Conservation (phyloP, 2,329 filamentous ascomycete genomes). For the Cyclaneusma minus region DNA sequence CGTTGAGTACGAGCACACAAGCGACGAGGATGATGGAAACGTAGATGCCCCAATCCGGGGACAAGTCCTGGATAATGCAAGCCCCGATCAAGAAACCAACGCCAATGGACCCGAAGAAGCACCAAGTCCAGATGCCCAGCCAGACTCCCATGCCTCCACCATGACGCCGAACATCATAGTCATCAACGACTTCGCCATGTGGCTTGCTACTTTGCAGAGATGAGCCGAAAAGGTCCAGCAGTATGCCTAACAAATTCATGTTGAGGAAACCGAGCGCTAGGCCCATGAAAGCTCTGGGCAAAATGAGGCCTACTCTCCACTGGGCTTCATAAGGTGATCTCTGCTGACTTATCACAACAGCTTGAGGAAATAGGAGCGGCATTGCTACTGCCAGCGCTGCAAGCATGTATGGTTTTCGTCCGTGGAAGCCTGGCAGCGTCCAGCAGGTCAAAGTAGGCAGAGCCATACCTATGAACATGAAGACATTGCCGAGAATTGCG, state of each 20-base stretch:
- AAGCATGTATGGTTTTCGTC: slow-evolving; percentile 63
- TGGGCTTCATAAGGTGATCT: slow-evolving; percentile 37
- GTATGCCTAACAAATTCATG: slow-evolving; percentile 58
- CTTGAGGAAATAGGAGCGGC: slow-evolving; percentile 63
- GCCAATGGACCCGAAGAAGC: slow-evolving; percentile 55
- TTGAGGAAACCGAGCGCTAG: slow-evolving; percentile 58
- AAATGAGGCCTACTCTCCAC: slow-evolving; percentile 45
- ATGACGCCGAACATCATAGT: slow-evolving; percentile 54
- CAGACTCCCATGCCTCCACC: slow-evolving; percentile 69
- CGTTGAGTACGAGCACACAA: slow-evolving; percentile 50
- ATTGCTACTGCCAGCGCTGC: slow-evolving; percentile 52
- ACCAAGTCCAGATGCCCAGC: slow-evolving; percentile 67
- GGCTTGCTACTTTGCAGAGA: slow-evolving; percentile 58
- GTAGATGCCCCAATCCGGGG: slow-evolving; percentile 64
- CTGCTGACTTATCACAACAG: slow-evolving; percentile 42
- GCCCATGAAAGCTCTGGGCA: slow-evolving; percentile 51
- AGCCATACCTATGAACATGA: slow-evolving; percentile 55
- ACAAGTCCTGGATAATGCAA: slow-evolving; percentile 45
- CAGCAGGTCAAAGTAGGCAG: slow-evolving; percentile 56
- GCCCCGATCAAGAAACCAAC: slow-evolving; percentile 61
- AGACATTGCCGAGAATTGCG: slow-evolving; percentile 57
- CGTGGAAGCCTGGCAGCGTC: slow-evolving; percentile 61
- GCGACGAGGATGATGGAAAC: slow-evolving; percentile 53
- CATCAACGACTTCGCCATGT: slow-evolving; percentile 54
- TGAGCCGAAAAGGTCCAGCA: slow-evolving; percentile 63